Evolutionary conservation across 805 yeast species (phyloP).

Genomic region (Wickerhamomyces sydowiorum): DNA sequence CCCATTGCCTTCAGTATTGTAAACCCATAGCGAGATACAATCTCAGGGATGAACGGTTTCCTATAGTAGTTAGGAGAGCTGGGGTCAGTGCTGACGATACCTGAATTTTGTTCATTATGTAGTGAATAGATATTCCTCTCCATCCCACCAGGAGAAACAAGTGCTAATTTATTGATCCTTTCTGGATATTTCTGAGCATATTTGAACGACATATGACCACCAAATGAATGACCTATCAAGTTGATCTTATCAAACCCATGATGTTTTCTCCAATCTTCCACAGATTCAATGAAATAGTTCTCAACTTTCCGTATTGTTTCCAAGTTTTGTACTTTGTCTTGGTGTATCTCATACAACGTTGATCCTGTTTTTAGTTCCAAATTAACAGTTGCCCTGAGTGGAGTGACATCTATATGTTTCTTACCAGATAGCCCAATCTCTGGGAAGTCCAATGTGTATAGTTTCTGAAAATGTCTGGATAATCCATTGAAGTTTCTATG

Average conservation of each 20-base stretch:
- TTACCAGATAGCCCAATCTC: slow-evolving; percentile 60
- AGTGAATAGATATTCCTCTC: slow-evolving; percentile 64
- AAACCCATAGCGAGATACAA: slow-evolving; percentile 34
- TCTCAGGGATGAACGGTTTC: slow-evolving; percentile 23
- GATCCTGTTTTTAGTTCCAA: slow-evolving; percentile 2
- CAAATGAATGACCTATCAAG: slow-evolving; percentile 73
- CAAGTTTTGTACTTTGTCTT: slow-evolving; percentile 14
- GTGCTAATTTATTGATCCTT: slow-evolving; percentile 44
- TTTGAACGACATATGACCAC: slow-evolving; percentile 66
- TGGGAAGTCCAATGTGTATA: slow-evolving; percentile 66
- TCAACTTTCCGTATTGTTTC: slow-evolving; percentile 37
- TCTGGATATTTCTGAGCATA: slow-evolving; percentile 57
- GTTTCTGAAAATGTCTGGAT: slow-evolving; percentile 39
- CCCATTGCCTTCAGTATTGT: slow-evolving; percentile 41
- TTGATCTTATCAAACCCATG: slow-evolving; percentile 48
- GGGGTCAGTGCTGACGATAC: slow-evolving; percentile 10
- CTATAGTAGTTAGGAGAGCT: slow-evolving; percentile 21
- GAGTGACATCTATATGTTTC: slow-evolving; percentile 23
- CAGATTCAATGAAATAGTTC: slow-evolving; percentile 46
- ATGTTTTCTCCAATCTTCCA: slow-evolving; percentile 59
- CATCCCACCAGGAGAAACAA: slow-evolving; percentile 76
- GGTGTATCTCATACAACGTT: slow-evolving; percentile 5
- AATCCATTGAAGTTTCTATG: slow-evolving; percentile 60
- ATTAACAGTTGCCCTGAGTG: slow-evolving; percentile 23
- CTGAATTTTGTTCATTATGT: slow-evolving; percentile 22